Percentiles rank a stretch among this genome's conserved stretches.
Evolutionary conservation across 2,329 filamentous ascomycete genomes (phyloP).

Genomic region (Ascochyta pisi): DNA sequence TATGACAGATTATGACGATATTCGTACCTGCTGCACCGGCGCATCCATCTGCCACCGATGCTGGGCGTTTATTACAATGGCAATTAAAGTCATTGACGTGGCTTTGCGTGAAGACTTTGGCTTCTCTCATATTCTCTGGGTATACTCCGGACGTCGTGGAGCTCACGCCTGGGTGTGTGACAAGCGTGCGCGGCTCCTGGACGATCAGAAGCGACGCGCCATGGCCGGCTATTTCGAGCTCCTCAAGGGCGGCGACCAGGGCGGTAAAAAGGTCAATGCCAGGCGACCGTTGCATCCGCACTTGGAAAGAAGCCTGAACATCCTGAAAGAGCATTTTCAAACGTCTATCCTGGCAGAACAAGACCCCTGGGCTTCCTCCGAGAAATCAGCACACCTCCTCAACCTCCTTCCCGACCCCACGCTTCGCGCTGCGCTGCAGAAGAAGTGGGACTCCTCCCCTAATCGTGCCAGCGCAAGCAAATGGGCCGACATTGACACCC

Average conservation of each 20-base stretch:
- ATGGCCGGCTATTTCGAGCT: constrained; percentile 91
- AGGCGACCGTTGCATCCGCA: constrained; percentile 90
- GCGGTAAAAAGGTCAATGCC: constrained; percentile 85
- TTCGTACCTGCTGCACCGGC: constrained; percentile 92
- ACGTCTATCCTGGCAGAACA: constrained; percentile 81
- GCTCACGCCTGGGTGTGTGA: constrained; percentile 99
- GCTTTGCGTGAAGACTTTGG: constrained; percentile 93
- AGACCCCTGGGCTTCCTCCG: constrained; percentile 76
- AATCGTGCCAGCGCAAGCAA: constrained; percentile 78
- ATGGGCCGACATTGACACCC: constrained; percentile 90
- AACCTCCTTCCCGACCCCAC: constrained; percentile 81
- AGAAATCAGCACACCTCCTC: constrained; percentile 78
- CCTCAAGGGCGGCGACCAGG: constrained; percentile 83
- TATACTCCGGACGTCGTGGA: constrained; percentile 95
- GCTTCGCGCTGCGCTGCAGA: constrained; percentile 78
- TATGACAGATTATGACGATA: constrained; percentile 97
- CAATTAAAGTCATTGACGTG: constrained; percentile 88
- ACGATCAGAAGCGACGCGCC: constrained; percentile 83
- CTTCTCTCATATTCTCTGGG: constrained; percentile 96
- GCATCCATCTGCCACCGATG: constrained; percentile 93
- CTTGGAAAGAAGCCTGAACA: constrained; percentile 81
- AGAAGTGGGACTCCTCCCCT: constrained; percentile 89
- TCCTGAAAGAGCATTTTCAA: constrained; percentile 84
- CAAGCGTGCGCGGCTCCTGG: constrained; percentile 79
- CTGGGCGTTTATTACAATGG: constrained; percentile 98